Conservation (phyloP, 768 basidiomycete species). For the Boletus tomentosulus region DNA sequence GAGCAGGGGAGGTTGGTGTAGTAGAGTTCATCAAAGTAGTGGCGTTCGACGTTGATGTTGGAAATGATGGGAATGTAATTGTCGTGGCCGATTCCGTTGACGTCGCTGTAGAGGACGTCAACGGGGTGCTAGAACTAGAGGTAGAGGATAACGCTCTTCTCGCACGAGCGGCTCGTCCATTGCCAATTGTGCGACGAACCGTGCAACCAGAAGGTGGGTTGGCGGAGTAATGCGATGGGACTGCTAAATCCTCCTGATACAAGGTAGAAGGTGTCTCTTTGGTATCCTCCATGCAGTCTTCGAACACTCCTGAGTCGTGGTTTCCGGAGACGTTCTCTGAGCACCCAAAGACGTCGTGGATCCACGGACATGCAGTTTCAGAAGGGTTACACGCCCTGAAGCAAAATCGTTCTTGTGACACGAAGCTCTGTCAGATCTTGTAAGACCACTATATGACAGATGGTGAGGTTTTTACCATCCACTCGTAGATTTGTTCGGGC, state of each 20-base stretch:
- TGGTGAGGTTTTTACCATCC: conserved; percentile 47
- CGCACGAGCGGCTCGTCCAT: conserved; percentile 33
- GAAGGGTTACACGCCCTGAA: conserved; percentile 63
- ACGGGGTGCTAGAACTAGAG: neutral
- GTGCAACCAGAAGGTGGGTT: conserved; percentile 53
- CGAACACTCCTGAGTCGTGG: conserved; percentile 43
- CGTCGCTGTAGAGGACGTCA: conserved; percentile 1
- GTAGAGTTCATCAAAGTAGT: conserved; percentile 1
- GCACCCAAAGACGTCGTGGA: conserved; percentile 55
- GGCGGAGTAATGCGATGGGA: conserved; percentile 52
- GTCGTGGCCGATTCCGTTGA: conserved; percentile 4
- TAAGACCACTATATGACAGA: conserved; percentile 9
- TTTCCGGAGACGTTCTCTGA: conserved; percentile 58
- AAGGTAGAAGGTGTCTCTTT: conserved; percentile 58
- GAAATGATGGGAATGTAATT: conserved; percentile 6
- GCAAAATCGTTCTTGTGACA: conserved; percentile 60
- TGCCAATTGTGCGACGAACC: conserved; percentile 46
- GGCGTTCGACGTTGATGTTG: neutral
- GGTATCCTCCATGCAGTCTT: conserved; percentile 50
- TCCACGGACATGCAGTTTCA: conserved; percentile 54
- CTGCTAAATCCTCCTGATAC: conserved; percentile 55
- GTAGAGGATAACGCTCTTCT: conserved; percentile 25
- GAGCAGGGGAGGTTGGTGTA: neutral
- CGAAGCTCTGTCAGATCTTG: conserved; percentile 47
- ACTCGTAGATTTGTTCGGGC: conserved; percentile 59